Evolutionary conservation across 176 grass and related monocot genomes (phyloP).

Genomic region (Tuctoria greenei): DNA sequence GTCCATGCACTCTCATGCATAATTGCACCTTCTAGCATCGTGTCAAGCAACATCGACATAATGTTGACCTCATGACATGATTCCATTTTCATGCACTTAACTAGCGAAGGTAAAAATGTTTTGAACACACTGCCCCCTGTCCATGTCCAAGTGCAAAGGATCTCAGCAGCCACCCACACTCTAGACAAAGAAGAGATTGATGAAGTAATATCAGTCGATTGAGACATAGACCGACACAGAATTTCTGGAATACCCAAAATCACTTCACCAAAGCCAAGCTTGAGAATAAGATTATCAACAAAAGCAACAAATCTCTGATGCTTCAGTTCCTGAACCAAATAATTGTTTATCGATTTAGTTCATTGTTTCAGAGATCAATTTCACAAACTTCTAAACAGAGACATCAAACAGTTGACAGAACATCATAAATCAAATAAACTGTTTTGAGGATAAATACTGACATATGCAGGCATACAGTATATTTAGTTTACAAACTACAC

Average conservation of each 20-base stretch:
- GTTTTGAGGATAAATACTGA: not conserved
- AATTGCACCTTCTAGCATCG: conserved; percentile 60
- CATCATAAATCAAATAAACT: conserved; percentile 5
- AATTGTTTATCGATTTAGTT: not conserved
- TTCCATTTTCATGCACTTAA: conserved; percentile 60
- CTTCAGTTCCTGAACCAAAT: conserved; percentile 57
- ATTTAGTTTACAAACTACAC: no score
- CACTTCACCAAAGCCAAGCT: conserved; percentile 72
- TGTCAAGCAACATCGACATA: conserved; percentile 51
- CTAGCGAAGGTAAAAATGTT: conserved; percentile 73
- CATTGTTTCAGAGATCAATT: not conserved
- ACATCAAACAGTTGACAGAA: not conserved
- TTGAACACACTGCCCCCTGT: conserved; percentile 44
- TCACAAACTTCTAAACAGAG: not conserved
- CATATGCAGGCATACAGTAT: not conserved
- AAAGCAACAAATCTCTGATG: conserved; percentile 71
- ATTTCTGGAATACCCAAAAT: conserved; percentile 65
- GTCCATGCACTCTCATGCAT: conserved; percentile 60
- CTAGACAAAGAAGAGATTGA: conserved; percentile 43
- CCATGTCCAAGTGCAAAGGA: conserved; percentile 89
- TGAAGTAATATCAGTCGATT: conserved; percentile 31
- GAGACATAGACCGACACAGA: conserved; percentile 25
- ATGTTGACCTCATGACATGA: conserved; percentile 38
- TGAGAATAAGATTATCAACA: conserved; percentile 66
- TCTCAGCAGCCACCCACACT: conserved; percentile 84